A percentile compares a stretch with the other conserved stretches of the same genome.
These are phyloP conservation scores for Pseudotsuga menziesii DNA, from an alignment of 75 land plant species.

Conservation along the genomic window DNA sequence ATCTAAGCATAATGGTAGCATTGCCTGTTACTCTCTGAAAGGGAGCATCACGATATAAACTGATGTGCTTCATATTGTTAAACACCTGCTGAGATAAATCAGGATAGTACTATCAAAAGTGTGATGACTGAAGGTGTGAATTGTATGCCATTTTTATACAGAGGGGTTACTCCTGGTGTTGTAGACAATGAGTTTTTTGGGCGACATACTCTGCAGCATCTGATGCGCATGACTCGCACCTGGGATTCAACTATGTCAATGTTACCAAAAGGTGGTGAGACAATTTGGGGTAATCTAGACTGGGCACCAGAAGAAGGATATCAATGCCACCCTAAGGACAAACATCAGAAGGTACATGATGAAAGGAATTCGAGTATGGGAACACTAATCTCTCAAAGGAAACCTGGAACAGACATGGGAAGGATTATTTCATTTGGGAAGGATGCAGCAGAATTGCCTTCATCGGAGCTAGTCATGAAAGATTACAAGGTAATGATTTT, in stretches of 20 bases:
- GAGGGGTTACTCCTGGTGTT: constrained; percentile 70
- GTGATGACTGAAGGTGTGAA: not conserved
- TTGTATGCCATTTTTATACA: constrained; percentile 18
- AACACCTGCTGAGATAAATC: not conserved
- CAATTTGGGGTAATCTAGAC: constrained; percentile 69
- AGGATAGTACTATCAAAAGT: not conserved
- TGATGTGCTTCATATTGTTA: not conserved
- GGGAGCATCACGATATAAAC: too few relatives aligned
- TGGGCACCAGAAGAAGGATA: constrained; percentile 79
- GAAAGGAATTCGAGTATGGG: constrained; percentile 8
- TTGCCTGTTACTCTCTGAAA: too few relatives aligned
- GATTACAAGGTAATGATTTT: constrained; percentile 21
- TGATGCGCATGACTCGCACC: constrained; percentile 66
- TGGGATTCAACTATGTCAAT: constrained; percentile 80
- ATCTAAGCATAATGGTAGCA: too few relatives aligned
- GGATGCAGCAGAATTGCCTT: constrained; percentile 30
- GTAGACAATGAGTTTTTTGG: constrained; percentile 63
- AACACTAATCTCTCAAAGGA: constrained; percentile 16
- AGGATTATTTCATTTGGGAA: constrained; percentile 68
- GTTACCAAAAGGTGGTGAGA: constrained; percentile 78
- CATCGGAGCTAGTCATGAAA: constrained; percentile 21
- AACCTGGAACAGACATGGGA: constrained; percentile 51
- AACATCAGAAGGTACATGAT: not conserved
- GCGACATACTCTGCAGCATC: constrained; percentile 62
- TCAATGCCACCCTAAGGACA: constrained; percentile 29